Evolutionary conservation across 805 yeast species (phyloP).

Genomic region (Candida cerambycidarum): DNA sequence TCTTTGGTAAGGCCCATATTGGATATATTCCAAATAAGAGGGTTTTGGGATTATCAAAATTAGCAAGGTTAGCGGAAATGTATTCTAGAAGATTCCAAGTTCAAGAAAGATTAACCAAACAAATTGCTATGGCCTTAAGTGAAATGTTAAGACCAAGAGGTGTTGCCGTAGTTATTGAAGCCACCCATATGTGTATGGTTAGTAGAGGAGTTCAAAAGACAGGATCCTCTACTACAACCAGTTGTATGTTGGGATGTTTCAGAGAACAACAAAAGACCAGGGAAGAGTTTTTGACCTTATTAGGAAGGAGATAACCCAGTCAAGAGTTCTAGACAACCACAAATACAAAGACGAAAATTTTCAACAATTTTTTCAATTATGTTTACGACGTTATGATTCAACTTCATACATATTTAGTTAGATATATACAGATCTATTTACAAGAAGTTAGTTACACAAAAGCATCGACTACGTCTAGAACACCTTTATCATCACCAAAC

Average conservation of each 20-base stretch:
- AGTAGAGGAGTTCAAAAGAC: slow-evolving; percentile 96
- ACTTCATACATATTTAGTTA: slow-evolving; percentile 21
- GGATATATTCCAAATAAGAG: slow-evolving; percentile 96
- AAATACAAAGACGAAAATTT: too few relatives aligned
- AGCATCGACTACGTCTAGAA: slow-evolving; percentile 38
- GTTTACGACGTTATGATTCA: slow-evolving; percentile 33
- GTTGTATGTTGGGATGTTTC: slow-evolving; percentile 97
- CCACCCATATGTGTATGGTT: slow-evolving; percentile 99
- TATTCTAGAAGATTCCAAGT: slow-evolving; percentile 93
- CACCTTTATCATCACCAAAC: slow-evolving; percentile 71
- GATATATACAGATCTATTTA: too few relatives aligned
- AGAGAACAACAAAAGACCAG: slow-evolving; percentile 92
- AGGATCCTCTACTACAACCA: slow-evolving; percentile 89
- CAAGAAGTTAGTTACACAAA: too few relatives aligned
- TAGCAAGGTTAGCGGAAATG: slow-evolving; percentile 97
- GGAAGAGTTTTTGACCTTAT: slow-evolving; percentile 86
- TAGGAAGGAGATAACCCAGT: slow-evolving; percentile 54
- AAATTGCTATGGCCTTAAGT: slow-evolving; percentile 92
- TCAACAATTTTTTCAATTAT: slow-evolving; percentile 9
- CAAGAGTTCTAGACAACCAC: too few relatives aligned
- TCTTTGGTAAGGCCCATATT: slow-evolving; percentile 94
- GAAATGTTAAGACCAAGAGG: slow-evolving; percentile 93
- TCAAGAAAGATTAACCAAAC: slow-evolving; percentile 96
- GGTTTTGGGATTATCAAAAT: slow-evolving; percentile 87
- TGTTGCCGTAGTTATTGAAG: slow-evolving; percentile 97